Evolutionary conservation across 441 rosid genomes (phyloP).

Genomic region (Adansonia rubrostipa): DNA sequence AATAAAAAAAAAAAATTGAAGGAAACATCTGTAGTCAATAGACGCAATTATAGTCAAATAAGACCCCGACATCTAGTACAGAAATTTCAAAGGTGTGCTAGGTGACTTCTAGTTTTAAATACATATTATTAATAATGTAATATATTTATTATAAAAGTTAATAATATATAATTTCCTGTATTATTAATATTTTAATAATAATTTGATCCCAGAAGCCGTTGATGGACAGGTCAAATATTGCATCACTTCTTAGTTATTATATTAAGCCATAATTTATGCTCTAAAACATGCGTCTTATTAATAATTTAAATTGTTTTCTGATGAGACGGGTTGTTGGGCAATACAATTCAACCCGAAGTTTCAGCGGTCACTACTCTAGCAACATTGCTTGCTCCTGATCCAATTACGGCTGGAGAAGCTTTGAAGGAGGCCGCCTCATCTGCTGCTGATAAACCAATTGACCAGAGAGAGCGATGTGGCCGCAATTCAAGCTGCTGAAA

Average conservation of each 20-base stretch:
- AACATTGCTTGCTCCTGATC: constrained; percentile 25
- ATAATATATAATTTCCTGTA: too few relatives aligned
- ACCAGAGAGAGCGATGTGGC: constrained; percentile 58
- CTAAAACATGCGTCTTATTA: not conserved
- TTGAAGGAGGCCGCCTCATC: constrained; percentile 54
- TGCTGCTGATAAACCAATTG: constrained; percentile 54
- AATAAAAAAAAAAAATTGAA: too few relatives aligned
- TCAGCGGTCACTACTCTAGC: constrained; percentile 22
- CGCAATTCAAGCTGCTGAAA: constrained; percentile 60
- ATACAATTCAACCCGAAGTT: constrained; percentile 32
- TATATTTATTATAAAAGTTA: too few relatives aligned
- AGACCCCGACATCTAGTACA: too few relatives aligned
- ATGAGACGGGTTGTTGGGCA: constrained; percentile 39
- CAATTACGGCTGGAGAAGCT: constrained; percentile 58
- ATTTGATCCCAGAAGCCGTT: not conserved
- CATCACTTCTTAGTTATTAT: not conserved
- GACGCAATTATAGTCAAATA: too few relatives aligned
- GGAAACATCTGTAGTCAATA: too few relatives aligned
- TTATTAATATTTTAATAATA: too few relatives aligned
- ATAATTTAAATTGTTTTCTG: too few relatives aligned
- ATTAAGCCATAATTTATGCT: not conserved
- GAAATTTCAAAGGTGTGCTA: too few relatives aligned
- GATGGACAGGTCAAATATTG: constrained; percentile 40
- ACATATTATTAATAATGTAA: too few relatives aligned
- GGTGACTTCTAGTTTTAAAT: too few relatives aligned